Base-by-base conservation (phyloP, 2,329 filamentous ascomycete species). In the Hypoxylon sp. region DNA sequence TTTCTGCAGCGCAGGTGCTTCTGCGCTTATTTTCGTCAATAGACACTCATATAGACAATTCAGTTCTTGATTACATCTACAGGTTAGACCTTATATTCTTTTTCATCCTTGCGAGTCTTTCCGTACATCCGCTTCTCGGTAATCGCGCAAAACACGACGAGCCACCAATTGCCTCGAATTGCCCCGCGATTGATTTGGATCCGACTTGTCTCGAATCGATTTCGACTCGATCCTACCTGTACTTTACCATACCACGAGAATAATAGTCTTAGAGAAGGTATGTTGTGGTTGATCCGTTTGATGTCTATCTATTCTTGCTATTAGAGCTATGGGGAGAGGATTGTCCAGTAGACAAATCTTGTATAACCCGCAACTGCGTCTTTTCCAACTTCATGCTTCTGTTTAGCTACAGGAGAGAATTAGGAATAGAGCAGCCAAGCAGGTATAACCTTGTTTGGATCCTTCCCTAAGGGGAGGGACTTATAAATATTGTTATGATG, bases 401-500 rank as follows among this genome's bases (percentile, higher is more conserved):
- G 11, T 21, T 37, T 19, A 27, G 30, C 29, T 37, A 21, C 20
- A 15, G 12, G 37, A 32, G 13, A 19, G 13, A 19, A 15, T n/a
- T 41, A 16, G 31, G 25, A 30, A 37, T 12, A 20, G 13, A n/a
- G n/a, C n/a, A n/a, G n/a, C n/a, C n/a, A n/a, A n/a, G n/a, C n/a
- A n/a, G n/a, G n/a, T n/a, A n/a, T n/a, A n/a, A n/a, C n/a, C n/a
- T n/a, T n/a, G n/a, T n/a, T n/a, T n/a, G n/a, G n/a, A n/a, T n/a
- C n/a, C n/a, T n/a, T 26, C 32, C 45, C 36, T 16, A 12, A 19
- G 16, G 21, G 30, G 12, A 23, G 35, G n/a, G n/a, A n/a, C n/a
- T n/a, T n/a, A n/a, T n/a, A n/a, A n/a, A n/a, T 40, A 55, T 54
- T 55, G 45, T 54, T 32, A 52, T 67, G 64, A 67, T 67, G 64